Evolutionary conservation across 345 rosid species (phyloP).

Genomic region (Camelina neglecta): DNA sequence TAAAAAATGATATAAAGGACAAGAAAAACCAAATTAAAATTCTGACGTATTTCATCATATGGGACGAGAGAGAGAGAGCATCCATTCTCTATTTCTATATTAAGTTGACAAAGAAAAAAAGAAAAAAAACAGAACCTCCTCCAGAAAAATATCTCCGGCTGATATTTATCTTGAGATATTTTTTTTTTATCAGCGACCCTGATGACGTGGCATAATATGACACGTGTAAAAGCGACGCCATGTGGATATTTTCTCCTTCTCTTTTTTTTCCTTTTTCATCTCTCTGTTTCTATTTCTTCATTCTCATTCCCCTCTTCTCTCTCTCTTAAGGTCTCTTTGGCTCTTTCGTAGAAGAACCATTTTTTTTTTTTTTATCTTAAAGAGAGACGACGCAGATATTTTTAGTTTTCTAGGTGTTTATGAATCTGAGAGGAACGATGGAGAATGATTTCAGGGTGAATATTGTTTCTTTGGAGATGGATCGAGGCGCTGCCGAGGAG

Average conservation of each 20-base stretch:
- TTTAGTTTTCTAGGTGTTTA: neutral
- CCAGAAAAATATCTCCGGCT: conserved; percentile 52
- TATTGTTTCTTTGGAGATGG: conserved; percentile 38
- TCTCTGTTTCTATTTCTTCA: neutral
- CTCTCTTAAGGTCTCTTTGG: conserved; percentile 13
- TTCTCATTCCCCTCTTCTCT: neutral
- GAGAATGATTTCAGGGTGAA: conserved; percentile 36
- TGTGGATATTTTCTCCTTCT: conserved; percentile 49
- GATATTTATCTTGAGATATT: conserved; percentile 53
- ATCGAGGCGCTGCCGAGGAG: conserved; percentile 40
- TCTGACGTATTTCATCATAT: no score
- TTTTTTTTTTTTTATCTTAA: neutral
- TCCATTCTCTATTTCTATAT: no score
- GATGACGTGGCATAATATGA: conserved; percentile 53
- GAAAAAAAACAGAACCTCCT: conserved; percentile 4
- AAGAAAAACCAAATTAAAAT: no score
- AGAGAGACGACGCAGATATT: neutral
- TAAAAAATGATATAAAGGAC: no score
- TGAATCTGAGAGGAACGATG: conserved; percentile 31
- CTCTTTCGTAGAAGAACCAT: conserved; percentile 2
- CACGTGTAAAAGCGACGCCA: conserved; percentile 76
- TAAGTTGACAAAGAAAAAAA: no score
- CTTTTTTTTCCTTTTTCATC: neutral
- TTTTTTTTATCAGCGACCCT: conserved; percentile 22
- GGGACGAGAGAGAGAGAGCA: no score